phyloP scores from a whole-genome alignment of 495 filamentous ascomycete species.

The Penicillium bialowiezense region DNA sequence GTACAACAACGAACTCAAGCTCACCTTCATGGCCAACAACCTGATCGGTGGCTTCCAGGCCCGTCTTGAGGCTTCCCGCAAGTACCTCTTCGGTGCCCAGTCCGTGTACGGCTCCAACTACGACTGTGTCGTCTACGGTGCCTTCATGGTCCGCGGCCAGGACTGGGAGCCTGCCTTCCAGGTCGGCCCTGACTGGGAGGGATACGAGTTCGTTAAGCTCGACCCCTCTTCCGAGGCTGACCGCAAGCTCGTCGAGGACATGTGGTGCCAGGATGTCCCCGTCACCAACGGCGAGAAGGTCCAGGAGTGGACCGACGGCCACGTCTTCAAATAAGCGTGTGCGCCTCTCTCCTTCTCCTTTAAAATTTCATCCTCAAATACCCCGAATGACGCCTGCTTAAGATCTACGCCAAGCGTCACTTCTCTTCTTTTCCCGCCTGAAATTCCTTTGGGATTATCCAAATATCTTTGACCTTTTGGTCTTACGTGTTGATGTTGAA shows the following conservation, averaged over 20 bases:
- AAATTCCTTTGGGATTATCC: constrained; percentile 12
- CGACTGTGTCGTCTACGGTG: constrained; percentile 84
- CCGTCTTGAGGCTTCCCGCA: constrained; percentile 95
- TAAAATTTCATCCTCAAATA: constrained; percentile 20
- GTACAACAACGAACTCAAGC: constrained; percentile 96
- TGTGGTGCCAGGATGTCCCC: constrained; percentile 89
- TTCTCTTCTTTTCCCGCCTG: constrained; percentile 10
- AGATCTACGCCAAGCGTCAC: constrained; percentile 6
- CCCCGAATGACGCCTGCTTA: constrained; percentile 16
- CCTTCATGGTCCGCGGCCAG: constrained; percentile 91
- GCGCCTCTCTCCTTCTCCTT: constrained; percentile 9
- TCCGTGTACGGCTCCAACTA: constrained; percentile 86
- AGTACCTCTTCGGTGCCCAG: constrained; percentile 93
- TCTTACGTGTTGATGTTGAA: constrained; percentile 30
- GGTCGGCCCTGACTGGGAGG: constrained; percentile 95
- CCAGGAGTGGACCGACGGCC: constrained; percentile 76
- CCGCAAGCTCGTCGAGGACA: constrained; percentile 76
- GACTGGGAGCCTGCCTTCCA: constrained; percentile 84
- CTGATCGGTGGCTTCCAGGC: constrained; percentile 94
- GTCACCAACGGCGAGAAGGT: constrained; percentile 75
- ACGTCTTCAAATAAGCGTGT: constrained; percentile 93
- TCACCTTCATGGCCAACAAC: constrained; percentile 98
- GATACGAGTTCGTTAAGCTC: constrained; percentile 93
- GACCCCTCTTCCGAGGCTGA: constrained; percentile 81
- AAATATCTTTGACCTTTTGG: constrained; percentile 14